Evolutionary conservation across 495 filamentous ascomycete species (phyloP), one percentile per base, ranked within the genome.

Genomic region (Tuber umbilicatum): DNA sequence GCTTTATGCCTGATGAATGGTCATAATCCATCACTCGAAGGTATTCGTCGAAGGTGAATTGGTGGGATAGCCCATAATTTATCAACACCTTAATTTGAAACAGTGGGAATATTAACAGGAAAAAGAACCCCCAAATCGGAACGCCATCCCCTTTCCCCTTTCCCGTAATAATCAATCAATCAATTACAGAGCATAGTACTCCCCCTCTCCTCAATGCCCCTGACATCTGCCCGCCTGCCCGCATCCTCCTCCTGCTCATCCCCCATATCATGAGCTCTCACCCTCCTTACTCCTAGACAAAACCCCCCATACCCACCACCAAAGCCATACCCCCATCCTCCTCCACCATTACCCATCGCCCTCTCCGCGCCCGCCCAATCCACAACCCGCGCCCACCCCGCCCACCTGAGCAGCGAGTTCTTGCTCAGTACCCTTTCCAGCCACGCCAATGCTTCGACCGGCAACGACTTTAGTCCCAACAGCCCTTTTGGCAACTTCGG

Each of bases 11-110:
- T 6, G 55, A 10, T 31, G 10, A 17, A 31, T 55, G 55, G 27
- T 64, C 55, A 64, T 64, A 64, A 64, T 64, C 2, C 27, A 64
- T 64, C 55, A 31, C 55, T 64, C 55, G 55, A 64, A 31, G 55
- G 55, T 16, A 14, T 64, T 27, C 27, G 35, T 64, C 55, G 2
- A 16, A 27, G 5, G 23, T 12, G 14, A 31, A n/a, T 35, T 5
- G 5, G 5, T 5, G 27, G 55, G 55, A 31, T 64, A 64, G 55
- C n/a, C 55, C 27, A 31, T 64, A 17, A 31, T 64, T 64, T 17
- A 17, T 27, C 55, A 27, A 64, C 2, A 35, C 10, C 27, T 55
- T 19, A 27, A 10, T 27, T 55, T 10, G 47, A 55, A 27, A 16
- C 10, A 27, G n/a, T 10, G 12, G 1, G 50, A 31, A 60, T 60